These are phyloP conservation scores for Pyricularia grisea DNA, from an alignment of 2,329 filamentous ascomycete genomes.

Conservation along the genomic window DNA sequence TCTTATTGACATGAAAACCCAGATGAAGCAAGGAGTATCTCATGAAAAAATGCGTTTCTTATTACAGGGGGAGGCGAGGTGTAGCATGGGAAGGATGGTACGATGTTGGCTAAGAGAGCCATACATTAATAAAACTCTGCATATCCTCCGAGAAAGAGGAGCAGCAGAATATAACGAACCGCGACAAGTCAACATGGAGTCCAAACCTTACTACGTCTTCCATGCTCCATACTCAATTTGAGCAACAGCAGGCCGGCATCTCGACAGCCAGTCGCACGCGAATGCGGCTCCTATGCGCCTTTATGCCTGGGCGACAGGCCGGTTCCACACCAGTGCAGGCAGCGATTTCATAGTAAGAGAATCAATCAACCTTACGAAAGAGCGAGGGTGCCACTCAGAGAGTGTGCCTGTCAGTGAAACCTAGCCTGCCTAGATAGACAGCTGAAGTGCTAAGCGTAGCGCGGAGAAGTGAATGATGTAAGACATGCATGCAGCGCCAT, in stretches of 20 bases:
- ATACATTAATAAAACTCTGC: no score
- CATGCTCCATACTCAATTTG: neutral
- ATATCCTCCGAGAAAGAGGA: no score
- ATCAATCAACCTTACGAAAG: neutral
- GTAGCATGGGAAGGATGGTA: neutral
- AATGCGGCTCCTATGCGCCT: no score
- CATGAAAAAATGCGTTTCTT: neutral
- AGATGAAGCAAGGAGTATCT: neutral
- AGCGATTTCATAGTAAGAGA: neutral
- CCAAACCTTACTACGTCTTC: no score
- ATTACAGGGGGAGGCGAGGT: neutral
- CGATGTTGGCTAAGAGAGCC: neutral
- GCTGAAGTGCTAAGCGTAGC: neutral
- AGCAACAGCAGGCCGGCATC: neutral
- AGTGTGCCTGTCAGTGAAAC: neutral
- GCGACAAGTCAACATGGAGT: no score
- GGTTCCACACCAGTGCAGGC: neutral
- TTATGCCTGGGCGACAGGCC: neutral
- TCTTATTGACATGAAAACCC: neutral
- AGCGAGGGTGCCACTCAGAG: neutral
- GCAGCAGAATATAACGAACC: no score
- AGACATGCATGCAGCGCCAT: neutral
- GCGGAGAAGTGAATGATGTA: neutral
- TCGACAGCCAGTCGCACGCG: no score
- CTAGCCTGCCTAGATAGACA: neutral